A percentile compares a stretch with the other conserved stretches of the same genome.
These are phyloP conservation scores for Fusarium brachygibbosum DNA, from an alignment of 2,329 filamentous ascomycete genomes.

Conservation along the genomic window DNA sequence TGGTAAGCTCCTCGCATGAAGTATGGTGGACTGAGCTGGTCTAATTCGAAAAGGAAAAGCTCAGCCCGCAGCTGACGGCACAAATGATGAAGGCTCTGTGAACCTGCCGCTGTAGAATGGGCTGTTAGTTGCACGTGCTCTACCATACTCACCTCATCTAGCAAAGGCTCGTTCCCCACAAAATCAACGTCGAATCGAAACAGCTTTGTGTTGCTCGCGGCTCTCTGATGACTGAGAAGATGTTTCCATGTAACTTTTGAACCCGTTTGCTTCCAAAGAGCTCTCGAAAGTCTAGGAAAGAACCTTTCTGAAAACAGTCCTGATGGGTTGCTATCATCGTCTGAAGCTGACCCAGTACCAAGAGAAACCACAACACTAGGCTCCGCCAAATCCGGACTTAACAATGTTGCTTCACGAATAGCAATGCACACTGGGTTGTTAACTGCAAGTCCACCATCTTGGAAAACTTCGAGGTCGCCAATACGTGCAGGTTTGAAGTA, in stretches of 20 bases:
- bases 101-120: neutral
- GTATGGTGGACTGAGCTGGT: conserved; percentile 11
- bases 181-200: conserved; percentile 30
- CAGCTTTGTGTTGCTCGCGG: conserved; percentile 9
- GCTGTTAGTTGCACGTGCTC: conserved; percentile 16
- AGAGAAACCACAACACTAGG: conserved; percentile 41
- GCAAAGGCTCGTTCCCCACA: conserved; percentile 10
- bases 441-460: conserved; percentile 40
- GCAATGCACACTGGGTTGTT: conserved; percentile 43
- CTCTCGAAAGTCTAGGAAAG: conserved; percentile 16
- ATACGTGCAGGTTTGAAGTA: conserved; percentile 34
- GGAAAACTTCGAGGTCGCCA: conserved; percentile 23
- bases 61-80: conserved; percentile 25
- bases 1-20: conserved; percentile 16
- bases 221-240: conserved; percentile 26
- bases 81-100: conserved; percentile 5
- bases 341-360: conserved; percentile 28
- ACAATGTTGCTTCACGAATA: conserved; percentile 28
- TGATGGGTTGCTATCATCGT: neutral
- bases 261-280: conserved; percentile 23
- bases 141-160: conserved; percentile 24
- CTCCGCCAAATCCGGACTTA: conserved; percentile 21
- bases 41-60: conserved; percentile 28
- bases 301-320: conserved; percentile 10
- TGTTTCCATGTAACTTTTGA: conserved; percentile 30